phyloP scores from a whole-genome alignment of 2,329 filamentous ascomycete genomes.

The Sporothrix pseudoabietina region DNA sequence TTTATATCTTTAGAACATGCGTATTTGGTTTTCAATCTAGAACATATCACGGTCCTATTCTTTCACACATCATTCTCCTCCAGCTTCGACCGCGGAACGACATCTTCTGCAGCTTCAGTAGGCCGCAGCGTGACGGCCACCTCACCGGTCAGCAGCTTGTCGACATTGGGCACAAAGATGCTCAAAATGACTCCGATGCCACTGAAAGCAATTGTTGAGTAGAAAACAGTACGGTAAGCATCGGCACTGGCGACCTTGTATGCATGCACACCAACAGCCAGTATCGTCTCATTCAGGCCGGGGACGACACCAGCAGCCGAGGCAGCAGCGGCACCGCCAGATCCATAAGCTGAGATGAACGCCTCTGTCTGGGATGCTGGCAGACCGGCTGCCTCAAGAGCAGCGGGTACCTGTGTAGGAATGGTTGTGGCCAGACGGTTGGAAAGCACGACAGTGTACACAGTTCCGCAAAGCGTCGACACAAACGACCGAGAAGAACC shows the following conservation, averaged over 20 bases:
- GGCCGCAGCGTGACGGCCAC: slow-evolving; percentile 41
- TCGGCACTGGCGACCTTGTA: slow-evolving; percentile 42
- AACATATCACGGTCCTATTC: too few species aligned
- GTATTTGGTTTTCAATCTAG: too few species aligned
- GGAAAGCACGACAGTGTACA: slow-evolving; percentile 43
- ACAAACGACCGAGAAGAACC: slow-evolving; percentile 45
- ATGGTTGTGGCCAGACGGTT: slow-evolving; percentile 41
- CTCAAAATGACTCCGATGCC: slow-evolving; percentile 40
- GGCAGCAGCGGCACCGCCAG: slow-evolving; percentile 29
- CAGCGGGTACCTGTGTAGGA: slow-evolving; percentile 40
- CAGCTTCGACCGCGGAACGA: background rate
- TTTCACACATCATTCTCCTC: background rate
- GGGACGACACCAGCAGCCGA: slow-evolving; percentile 38
- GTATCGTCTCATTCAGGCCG: slow-evolving; percentile 40
- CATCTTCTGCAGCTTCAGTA: background rate
- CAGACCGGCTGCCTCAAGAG: slow-evolving; percentile 44
- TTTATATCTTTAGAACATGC: too few species aligned
- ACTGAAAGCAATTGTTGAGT: slow-evolving; percentile 43
- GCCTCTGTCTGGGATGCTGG: slow-evolving; percentile 41
- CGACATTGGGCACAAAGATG: slow-evolving; percentile 42
- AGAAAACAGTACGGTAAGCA: slow-evolving; percentile 43
- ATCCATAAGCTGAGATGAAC: slow-evolving; percentile 42
- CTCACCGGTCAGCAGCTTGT: slow-evolving; percentile 41
- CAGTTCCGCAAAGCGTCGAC: slow-evolving; percentile 41
- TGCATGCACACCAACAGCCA: slow-evolving; percentile 39